Base-by-base conservation (phyloP, 192 early-diverging fungal genomes). In the Spizellomyces sp. region DNA sequence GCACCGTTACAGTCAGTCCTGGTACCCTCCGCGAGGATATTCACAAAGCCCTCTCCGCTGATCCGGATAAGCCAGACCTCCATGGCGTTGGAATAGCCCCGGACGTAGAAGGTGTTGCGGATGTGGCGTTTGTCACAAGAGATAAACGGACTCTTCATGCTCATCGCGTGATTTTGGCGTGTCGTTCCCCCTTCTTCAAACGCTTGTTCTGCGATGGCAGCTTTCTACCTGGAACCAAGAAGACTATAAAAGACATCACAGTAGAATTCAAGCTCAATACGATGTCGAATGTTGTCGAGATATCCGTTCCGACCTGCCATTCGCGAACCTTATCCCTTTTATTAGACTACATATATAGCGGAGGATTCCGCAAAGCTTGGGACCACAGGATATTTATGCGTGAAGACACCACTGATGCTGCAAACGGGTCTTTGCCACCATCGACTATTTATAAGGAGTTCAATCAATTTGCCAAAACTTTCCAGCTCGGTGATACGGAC, bases 301-400 rank as follows among this genome's bases (percentile, higher is more conserved):
- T 36, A 36, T 36, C 27, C 27, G 27, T 36, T 36, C 50, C 50
- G 17, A n/a, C 17, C 0, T 47, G 57, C 55, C 68, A 60, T 22
- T 61, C 57, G 9, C 14, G 41, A 7, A 27, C 68, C 0, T 12
- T 70, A 14, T 17, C 57, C 41, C 45, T 70, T 10, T 65, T 88
- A 9, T 59, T 88, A 15, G 83, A 89, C 58, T 88, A 79, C 54
- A 27, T 86, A 10, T 89, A 89, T 60, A 82, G 83, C 27, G 84
- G 71, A 12, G 48, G 70, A 6, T 71, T 77, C 44, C 67, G 45
- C 8, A 36, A 55, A 60, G 27, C 47, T 19, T 79, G 75, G 74
- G 55, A 73, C 41, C 42, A 65, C 27, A 50, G 66, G 12, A 27
- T 74, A 46, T 44, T 71, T 19, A 41, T 75, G 7, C n/a, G 54